These are phyloP conservation scores for Candida krabiensis DNA, from an alignment of 805 yeast species.

Conservation along the genomic window DNA sequence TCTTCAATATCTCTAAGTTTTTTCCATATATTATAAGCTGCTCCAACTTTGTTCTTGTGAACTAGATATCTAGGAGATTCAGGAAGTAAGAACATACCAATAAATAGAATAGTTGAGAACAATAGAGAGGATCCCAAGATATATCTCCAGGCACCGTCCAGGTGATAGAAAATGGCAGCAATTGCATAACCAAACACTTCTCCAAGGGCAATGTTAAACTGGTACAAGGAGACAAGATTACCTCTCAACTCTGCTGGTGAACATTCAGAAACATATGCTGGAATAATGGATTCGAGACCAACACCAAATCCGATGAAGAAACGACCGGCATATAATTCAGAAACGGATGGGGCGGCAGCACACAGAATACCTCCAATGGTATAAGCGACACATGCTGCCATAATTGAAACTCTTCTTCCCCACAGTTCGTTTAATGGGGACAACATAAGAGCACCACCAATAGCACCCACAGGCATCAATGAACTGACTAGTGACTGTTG, in stretches of 20 bases:
- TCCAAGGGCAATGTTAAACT: slow-evolving; percentile 64
- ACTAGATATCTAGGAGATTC: slow-evolving; percentile 61
- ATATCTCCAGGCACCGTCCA: slow-evolving; percentile 60
- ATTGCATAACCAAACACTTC: slow-evolving; percentile 65
- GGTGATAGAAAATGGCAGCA: slow-evolving; percentile 59
- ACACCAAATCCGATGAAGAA: slow-evolving; percentile 62
- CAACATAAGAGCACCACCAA: slow-evolving; percentile 60
- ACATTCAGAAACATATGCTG: slow-evolving; percentile 60
- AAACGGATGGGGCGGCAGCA: slow-evolving; percentile 46
- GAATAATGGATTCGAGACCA: slow-evolving; percentile 68
- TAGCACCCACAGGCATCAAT: slow-evolving; percentile 70
- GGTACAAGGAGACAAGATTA: slow-evolving; percentile 60
- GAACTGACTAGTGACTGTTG: slow-evolving; percentile 55
- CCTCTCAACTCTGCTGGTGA: slow-evolving; percentile 62
- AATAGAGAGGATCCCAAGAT: slow-evolving; percentile 65
- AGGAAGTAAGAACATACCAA: slow-evolving; percentile 55
- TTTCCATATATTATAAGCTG: slow-evolving; percentile 57
- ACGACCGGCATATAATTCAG: slow-evolving; percentile 60
- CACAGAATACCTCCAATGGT: slow-evolving; percentile 61
- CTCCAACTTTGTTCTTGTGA: slow-evolving; percentile 50
- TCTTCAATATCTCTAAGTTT: slow-evolving; percentile 49
- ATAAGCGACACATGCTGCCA: slow-evolving; percentile 58
- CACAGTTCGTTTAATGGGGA: slow-evolving; percentile 55
- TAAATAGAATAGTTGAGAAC: slow-evolving; percentile 51
- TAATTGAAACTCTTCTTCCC: slow-evolving; percentile 57